Conservation (phyloP, 2,329 filamentous ascomycete species). For the Raffaelea deltoideospora region DNA sequence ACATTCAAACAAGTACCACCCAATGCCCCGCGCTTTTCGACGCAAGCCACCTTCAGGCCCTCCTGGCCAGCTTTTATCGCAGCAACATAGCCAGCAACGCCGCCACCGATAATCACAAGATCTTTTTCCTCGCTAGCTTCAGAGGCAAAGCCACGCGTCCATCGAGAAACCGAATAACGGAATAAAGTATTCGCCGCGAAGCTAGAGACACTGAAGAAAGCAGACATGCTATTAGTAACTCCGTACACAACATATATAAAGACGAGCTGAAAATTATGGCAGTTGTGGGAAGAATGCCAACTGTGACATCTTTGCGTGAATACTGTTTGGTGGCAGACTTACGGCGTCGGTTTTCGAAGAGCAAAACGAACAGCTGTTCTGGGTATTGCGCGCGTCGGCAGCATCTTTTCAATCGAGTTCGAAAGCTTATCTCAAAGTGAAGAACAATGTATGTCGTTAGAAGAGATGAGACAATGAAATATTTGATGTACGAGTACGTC, state of each 20-base stretch:
- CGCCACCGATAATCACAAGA: constrained; percentile 92
- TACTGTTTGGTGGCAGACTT: too few relatives aligned
- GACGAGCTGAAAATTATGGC: too few relatives aligned
- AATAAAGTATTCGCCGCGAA: constrained; percentile 28
- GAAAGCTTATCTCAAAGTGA: too few relatives aligned
- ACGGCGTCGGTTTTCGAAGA: constrained; percentile 23
- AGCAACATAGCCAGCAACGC: constrained; percentile 95
- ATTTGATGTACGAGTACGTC: too few relatives aligned
- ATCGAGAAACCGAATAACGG: constrained; percentile 27
- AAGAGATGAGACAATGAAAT: too few relatives aligned
- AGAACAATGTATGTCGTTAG: too few relatives aligned
- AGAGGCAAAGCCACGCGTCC: constrained; percentile 43
- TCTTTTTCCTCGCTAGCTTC: constrained; percentile 71
- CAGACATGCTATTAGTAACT: too few relatives aligned
- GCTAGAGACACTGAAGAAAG: constrained; percentile 18
- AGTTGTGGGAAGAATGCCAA: too few relatives aligned
- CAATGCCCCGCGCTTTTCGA: constrained; percentile 92
- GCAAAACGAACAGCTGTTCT: constrained; percentile 41
- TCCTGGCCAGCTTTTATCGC: constrained; percentile 98
- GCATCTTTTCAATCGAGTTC: too few relatives aligned
- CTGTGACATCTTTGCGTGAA: too few relatives aligned
- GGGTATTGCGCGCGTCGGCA: constrained; percentile 46
- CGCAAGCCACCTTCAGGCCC: constrained; percentile 91
- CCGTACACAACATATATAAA: too few relatives aligned
- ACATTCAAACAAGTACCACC: constrained; percentile 98